A percentile compares a stretch with the other conserved stretches of the same genome.
Conservation (phyloP, 495 filamentous ascomycete species). For the Trypethelium eluteriae region DNA sequence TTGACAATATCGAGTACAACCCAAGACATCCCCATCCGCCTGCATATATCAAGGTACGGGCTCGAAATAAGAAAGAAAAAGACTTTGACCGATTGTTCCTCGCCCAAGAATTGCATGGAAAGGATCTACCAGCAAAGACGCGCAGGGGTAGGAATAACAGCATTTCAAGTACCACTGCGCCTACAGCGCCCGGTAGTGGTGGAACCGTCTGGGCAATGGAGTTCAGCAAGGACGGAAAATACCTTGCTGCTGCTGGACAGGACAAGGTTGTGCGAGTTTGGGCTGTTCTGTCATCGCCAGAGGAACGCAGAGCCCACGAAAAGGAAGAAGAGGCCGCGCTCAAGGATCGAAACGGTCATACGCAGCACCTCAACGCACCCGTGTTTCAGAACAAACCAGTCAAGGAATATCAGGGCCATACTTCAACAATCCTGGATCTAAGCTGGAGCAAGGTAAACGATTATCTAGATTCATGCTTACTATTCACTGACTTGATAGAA, state of each 20-base stretch:
- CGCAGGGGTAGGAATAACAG: slow-evolving; percentile 13
- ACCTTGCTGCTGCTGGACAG: slow-evolving; percentile 80
- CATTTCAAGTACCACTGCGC: slow-evolving; percentile 13
- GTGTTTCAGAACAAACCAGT: slow-evolving; percentile 77
- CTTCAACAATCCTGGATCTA: slow-evolving; percentile 77
- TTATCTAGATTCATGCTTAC: background rate
- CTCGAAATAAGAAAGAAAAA: slow-evolving; percentile 72
- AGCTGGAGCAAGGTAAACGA: slow-evolving; percentile 84
- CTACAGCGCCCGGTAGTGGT: slow-evolving; percentile 13
- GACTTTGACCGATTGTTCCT: slow-evolving; percentile 84
- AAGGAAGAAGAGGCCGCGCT: slow-evolving; percentile 56
- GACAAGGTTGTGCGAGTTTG: slow-evolving; percentile 83
- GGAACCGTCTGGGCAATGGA: slow-evolving; percentile 83
- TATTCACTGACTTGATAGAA: slow-evolving; percentile 46
- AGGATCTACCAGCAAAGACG: slow-evolving; percentile 25
- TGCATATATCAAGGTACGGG: slow-evolving; percentile 76
- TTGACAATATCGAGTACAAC: slow-evolving; percentile 65
- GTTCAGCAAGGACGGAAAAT: slow-evolving; percentile 89
- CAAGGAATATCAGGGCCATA: slow-evolving; percentile 77
- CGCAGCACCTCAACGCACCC: slow-evolving; percentile 65
- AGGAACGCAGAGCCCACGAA: slow-evolving; percentile 66
- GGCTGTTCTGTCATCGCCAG: slow-evolving; percentile 74
- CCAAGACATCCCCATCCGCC: slow-evolving; percentile 85
- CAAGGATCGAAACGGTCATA: slow-evolving; percentile 36
- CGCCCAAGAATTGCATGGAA: slow-evolving; percentile 66